A percentile compares a stretch with the other conserved stretches of the same genome.
Evolutionary conservation across 192 early-diverging fungal genomes (phyloP).

Genomic region (Coemansia sp.): DNA sequence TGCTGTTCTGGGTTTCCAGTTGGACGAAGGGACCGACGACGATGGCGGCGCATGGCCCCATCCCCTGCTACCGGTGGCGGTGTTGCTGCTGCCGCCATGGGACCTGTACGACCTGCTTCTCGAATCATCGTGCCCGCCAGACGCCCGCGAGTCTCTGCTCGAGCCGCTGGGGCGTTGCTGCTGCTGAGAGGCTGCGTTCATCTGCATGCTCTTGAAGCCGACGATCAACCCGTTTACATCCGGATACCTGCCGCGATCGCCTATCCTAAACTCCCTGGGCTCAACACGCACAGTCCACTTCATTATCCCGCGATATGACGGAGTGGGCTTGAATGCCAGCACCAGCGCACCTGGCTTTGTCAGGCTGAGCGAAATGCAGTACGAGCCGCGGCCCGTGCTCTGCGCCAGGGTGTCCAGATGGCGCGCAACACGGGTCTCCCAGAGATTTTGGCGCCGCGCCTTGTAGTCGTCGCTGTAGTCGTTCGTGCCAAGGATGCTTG

Average conservation of each 20-base stretch:
- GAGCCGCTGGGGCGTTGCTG: constrained; percentile 3
- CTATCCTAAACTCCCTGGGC: constrained; percentile 75
- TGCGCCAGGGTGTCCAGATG: constrained; percentile 50
- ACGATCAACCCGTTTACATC: constrained; percentile 71
- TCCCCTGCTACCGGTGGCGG: not conserved
- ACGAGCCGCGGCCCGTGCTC: constrained; percentile 71
- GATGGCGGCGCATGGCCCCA: not conserved
- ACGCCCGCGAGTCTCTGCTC: not conserved
- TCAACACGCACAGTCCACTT: constrained; percentile 75
- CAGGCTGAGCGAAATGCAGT: constrained; percentile 74
- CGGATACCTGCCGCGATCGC: constrained; percentile 63
- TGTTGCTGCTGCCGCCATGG: constrained; percentile 4
- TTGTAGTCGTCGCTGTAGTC: constrained; percentile 26
- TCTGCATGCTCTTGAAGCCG: constrained; percentile 73
- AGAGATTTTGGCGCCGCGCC: constrained; percentile 23
- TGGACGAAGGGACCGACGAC: constrained; percentile 11
- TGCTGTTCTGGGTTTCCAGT: constrained; percentile 8
- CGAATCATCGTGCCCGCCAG: constrained; percentile 6
- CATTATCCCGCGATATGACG: constrained; percentile 56
- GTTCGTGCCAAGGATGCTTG: constrained; percentile 16
- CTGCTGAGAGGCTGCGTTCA: constrained; percentile 31
- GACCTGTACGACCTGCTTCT: constrained; percentile 3
- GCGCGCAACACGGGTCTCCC: constrained; percentile 53
- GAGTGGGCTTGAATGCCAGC: constrained; percentile 77
- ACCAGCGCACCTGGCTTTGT: constrained; percentile 70